Conservation (phyloP, 768 basidiomycete genomes). For the Lactarius vividus region DNA sequence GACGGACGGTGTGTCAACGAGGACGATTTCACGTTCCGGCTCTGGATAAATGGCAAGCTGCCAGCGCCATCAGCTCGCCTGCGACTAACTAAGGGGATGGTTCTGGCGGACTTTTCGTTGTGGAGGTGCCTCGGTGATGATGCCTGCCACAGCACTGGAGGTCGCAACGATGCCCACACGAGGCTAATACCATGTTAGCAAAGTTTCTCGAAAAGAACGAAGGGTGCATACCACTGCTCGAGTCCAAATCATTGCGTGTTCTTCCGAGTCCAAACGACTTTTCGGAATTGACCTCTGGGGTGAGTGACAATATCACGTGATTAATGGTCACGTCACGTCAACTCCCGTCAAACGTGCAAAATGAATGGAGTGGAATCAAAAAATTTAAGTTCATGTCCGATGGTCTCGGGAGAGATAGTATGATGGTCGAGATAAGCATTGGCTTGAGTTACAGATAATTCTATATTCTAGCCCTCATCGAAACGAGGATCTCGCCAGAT, state of each 20-base stretch:
- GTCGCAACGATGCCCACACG: conserved; percentile 10
- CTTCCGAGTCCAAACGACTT: background rate
- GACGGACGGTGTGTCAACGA: conserved; percentile 71
- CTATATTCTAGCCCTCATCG: background rate
- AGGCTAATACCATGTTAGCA: conserved; percentile 5
- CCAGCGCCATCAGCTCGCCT: background rate
- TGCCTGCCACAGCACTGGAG: conserved; percentile 9
- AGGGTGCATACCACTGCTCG: conserved; percentile 17
- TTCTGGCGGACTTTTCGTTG: conserved; percentile 20
- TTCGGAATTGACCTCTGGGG: background rate
- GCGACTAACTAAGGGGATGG: background rate
- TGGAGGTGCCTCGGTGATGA: conserved; percentile 9
- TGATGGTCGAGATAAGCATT: conserved; percentile 20
- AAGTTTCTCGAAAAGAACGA: background rate
- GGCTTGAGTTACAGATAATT: background rate
- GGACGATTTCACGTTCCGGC: conserved; percentile 57
- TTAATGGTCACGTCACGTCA: conserved; percentile 3
- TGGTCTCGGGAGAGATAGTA: conserved; percentile 1
- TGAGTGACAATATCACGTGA: conserved; percentile 13
- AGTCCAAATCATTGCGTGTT: conserved; percentile 20
- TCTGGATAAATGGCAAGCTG: conserved; percentile 85
- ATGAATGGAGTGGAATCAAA: conserved; percentile 2
- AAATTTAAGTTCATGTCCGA: conserved; percentile 18
- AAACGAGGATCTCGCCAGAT: conserved; percentile 10
- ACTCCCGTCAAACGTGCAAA: background rate